Evolutionary conservation across 2,329 filamentous ascomycete genomes (phyloP), one percentile per base, ranked within the genome.

Genomic region (Claviceps spartinae): DNA sequence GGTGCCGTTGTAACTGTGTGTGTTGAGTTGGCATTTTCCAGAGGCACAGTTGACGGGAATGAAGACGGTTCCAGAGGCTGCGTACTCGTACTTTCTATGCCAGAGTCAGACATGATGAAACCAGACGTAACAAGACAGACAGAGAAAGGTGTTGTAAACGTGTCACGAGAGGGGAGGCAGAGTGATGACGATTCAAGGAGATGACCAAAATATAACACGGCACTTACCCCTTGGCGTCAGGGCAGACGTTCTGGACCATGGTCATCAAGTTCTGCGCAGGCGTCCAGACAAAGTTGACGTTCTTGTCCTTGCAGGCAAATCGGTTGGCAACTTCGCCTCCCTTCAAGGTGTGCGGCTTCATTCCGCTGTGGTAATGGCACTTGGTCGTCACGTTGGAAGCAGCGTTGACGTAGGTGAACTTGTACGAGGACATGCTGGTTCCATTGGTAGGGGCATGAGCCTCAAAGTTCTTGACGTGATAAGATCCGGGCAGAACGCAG

Each of bases 231-330:
- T 65, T 56, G 1, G 56, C 24, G 13, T 58, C 58, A 1, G 68
- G 64, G 58, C 74, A 78, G 14, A 69, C 64, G 30, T 64, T 63
- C 63, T 78, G 72, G 44, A 75, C 63, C 60, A 75, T 55, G n/a
- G 66, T 69, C 44, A 76, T 55, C 41, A 62, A 61, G 30, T 56
- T 55, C 4, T 56, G 42, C 4, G 57, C 49, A 22, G 58, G 45
- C 13, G 60, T 45, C 64, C 63, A 76, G 56, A 75, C 69, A 54
- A 77, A 77, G 54, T 71, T 62, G 55, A 73, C 63, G 8, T 61
- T 50, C 0, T 49, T 9, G 58, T 73, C 60, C 44, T 72, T 67
- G 58, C 75, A 78, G 20, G 67, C 59, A 51, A 67, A 77, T 40
- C 72, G 64, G 9, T 66, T 58, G 1, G 65, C 61, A 4, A 63